phyloP scores from a whole-genome alignment of 257 asterid species.

The Solanum acaule region DNA sequence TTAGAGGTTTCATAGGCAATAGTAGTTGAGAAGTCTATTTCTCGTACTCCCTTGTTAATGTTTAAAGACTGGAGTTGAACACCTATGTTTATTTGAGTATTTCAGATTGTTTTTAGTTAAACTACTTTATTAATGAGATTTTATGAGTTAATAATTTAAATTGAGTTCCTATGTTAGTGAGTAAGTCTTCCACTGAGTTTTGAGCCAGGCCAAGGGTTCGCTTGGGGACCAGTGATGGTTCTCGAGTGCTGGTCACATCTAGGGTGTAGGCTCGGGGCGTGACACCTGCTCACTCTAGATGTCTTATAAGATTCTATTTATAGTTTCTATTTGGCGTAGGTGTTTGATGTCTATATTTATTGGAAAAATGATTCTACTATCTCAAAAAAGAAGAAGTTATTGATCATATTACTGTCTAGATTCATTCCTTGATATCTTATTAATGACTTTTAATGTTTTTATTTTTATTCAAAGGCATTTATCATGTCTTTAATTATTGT shows the following conservation, averaged over 20 bases:
- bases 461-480: too few relatives aligned
- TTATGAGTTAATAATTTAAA: not conserved
- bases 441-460: too few relatives aligned
- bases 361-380: not conserved
- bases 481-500: too few relatives aligned
- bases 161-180: not conserved
- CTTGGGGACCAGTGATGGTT: not conserved
- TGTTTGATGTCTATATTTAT: not conserved
- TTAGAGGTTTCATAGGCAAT: not conserved
- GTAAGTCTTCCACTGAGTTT: not conserved
- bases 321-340: not conserved
- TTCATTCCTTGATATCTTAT: not conserved
- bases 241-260: fast-evolving
- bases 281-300: not conserved
- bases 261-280: not conserved
- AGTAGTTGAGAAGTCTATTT: not conserved
- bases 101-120: not conserved
- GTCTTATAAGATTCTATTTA: not conserved
- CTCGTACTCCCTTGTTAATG: not conserved
- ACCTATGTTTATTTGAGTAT: not conserved
- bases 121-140: not conserved
- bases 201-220: not conserved
- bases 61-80: not conserved
- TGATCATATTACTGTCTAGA: not conserved
- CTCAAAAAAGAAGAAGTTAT: not conserved